Evolutionary conservation across 768 basidiomycete species (phyloP).

Genomic region (Boletellus sp.): DNA sequence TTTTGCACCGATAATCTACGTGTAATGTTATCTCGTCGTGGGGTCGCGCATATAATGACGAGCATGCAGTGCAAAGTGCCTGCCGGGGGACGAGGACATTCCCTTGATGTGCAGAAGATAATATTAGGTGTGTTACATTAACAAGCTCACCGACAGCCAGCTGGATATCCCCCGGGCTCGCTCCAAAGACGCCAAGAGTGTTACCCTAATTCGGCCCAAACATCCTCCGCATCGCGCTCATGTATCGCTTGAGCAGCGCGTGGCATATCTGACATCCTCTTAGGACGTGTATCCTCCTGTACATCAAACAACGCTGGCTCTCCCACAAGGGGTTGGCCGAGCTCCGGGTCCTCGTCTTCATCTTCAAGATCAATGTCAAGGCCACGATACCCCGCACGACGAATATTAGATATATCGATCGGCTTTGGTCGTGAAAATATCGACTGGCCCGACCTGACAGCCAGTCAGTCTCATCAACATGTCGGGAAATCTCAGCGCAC

Average conservation of each 20-base stretch:
- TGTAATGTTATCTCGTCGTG: conserved; percentile 20
- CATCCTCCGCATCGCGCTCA: conserved; percentile 62
- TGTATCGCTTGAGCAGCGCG: conserved; percentile 49
- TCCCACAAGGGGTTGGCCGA: conserved; percentile 54
- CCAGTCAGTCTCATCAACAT: conserved; percentile 6
- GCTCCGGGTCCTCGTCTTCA: conserved; percentile 52
- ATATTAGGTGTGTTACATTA: background rate
- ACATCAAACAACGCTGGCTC: conserved; percentile 66
- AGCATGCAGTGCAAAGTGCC: background rate
- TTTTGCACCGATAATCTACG: conserved; percentile 18
- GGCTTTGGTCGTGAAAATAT: conserved; percentile 85
- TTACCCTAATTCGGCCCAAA: conserved; percentile 66
- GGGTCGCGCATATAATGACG: background rate
- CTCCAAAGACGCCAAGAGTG: conserved; percentile 4
- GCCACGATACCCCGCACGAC: conserved; percentile 55
- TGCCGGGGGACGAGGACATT: no score
- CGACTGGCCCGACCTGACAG: conserved; percentile 74
- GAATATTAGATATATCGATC: conserved; percentile 73
- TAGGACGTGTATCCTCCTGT: conserved; percentile 31
- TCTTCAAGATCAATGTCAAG: conserved; percentile 74
- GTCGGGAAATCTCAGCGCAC: conserved; percentile 44
- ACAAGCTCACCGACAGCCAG: background rate
- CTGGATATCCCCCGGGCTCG: background rate
- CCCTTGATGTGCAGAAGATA: background rate
- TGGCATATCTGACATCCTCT: conserved; percentile 53